Base-by-base conservation (phyloP, 371 early-diverging fungal genomes). In the Mycotypha africana region DNA sequence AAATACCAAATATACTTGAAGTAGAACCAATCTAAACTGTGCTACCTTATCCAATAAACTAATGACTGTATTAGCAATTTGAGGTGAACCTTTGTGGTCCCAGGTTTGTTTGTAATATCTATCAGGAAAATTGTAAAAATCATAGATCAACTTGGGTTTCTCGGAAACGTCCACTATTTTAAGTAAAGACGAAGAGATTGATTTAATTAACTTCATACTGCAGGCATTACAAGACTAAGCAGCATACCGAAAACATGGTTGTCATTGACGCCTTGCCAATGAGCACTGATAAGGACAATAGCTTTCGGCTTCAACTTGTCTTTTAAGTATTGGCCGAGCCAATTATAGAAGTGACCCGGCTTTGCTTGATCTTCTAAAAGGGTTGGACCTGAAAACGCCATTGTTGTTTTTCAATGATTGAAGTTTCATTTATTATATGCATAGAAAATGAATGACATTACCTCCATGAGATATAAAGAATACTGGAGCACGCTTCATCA, bases 91-190 rank as follows among this genome's bases (percentile, higher is more conserved):
- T 25, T 52, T 49, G 12, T 82, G 80, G 28, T 79, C 76, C 61
- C 81, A 85, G 20, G 64, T 62, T 26, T 73, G 51, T 41, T 70
- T 60, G 54, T 81, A 82, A 49, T 73, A 70, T n/a, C 45, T 62
- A 16, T 67, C 52, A 1, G 85, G 82, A 30, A 82, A 81, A 14
- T 58, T 60, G 46, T 78, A 77, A 51, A 85, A 85, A 38, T 85
- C 85, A 43, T 83, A 83, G n/a, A 80, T 78, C 15, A 80, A 57
- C 21, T 62, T 55, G 1, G 81, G 81, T 32, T 62, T 71, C 23
- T 61, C 58, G 3, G 65, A 54, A 3, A 59, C 55, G 7, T 68
- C 69, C n/a, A 71, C 76, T 65, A 48, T 17, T 45, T 44, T n/a
- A n/a, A n/a, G n/a, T n/a, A n/a, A n/a, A n/a, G n/a, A n/a, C 45